Conservation (phyloP, 768 basidiomycete species). For the Agrocybe pediades region DNA sequence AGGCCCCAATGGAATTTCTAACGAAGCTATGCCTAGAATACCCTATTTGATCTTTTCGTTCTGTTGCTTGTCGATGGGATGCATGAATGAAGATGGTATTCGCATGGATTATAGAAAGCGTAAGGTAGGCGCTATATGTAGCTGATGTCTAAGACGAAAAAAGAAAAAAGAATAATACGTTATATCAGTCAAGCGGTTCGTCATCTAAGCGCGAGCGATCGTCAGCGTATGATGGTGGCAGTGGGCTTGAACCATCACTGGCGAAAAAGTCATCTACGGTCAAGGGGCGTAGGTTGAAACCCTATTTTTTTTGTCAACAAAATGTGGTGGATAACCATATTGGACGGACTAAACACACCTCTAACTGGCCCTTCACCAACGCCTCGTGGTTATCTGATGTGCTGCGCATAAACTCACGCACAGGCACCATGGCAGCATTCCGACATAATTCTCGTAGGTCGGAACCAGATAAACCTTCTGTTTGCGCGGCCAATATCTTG, state of each 20-base stretch:
- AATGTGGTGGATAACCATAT: not conserved
- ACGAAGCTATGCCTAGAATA: constrained; percentile 23
- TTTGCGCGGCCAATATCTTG: constrained; percentile 59
- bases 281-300: constrained; percentile 77
- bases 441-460: constrained; percentile 92
- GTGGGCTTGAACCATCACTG: constrained; percentile 37
- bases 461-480: constrained; percentile 83
- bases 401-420: constrained; percentile 77
- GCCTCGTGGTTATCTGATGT: constrained; percentile 42
- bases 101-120: not conserved
- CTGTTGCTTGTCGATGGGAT: not conserved
- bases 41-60: constrained; percentile 13
- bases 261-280: constrained; percentile 67
- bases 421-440: constrained; percentile 91
- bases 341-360: constrained; percentile 28
- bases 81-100: not conserved
- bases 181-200: constrained; percentile 20
- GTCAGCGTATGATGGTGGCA: constrained; percentile 30
- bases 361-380: constrained; percentile 51
- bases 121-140: not conserved
- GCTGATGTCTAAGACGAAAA: constrained; percentile 2
- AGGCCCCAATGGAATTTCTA: constrained; percentile 26
- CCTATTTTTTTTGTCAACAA: constrained; percentile 41
- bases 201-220: constrained; percentile 25
- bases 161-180: not conserved